A percentile compares a stretch with the other conserved stretches of the same genome.
Conservation (phyloP, 2,329 filamentous ascomycete genomes). For the Colletotrichum sp. region DNA sequence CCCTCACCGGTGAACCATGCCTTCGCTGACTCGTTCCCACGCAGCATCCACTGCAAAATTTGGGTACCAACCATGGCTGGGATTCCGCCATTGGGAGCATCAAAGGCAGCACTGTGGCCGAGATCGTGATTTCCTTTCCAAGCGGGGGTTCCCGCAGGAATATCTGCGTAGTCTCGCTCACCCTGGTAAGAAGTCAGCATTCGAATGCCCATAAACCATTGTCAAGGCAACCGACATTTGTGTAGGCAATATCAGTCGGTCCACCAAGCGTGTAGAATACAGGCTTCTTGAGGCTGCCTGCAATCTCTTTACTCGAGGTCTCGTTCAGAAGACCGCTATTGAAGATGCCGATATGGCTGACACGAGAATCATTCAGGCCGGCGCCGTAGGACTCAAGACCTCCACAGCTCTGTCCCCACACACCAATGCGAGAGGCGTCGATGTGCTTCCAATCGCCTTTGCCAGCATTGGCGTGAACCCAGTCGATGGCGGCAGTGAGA, state of each 20-base stretch:
- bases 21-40: neutral
- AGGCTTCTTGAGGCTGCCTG: neutral
- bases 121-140: conserved; percentile 2
- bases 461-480: neutral
- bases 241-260: neutral
- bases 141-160: neutral
- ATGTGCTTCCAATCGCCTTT: conserved; percentile 4
- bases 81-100: neutral
- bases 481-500: conserved; percentile 2
- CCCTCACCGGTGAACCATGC: neutral
- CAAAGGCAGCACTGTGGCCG: conserved; percentile 5
- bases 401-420: conserved; percentile 8
- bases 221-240: neutral
- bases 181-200: neutral
- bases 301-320: neutral
- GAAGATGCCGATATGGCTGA: conserved; percentile 8
- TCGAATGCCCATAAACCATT: rapidly evolving
- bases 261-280: conserved; percentile 3
- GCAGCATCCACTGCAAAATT: neutral
- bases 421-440: conserved; percentile 7
- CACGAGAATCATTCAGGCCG: neutral
- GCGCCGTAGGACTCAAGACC: conserved; percentile 2
- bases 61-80: neutral
- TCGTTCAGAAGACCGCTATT: neutral
- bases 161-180: neutral